phyloP scores from a whole-genome alignment of 352 stramenopile species.

The Globisporangium takayamanum region DNA sequence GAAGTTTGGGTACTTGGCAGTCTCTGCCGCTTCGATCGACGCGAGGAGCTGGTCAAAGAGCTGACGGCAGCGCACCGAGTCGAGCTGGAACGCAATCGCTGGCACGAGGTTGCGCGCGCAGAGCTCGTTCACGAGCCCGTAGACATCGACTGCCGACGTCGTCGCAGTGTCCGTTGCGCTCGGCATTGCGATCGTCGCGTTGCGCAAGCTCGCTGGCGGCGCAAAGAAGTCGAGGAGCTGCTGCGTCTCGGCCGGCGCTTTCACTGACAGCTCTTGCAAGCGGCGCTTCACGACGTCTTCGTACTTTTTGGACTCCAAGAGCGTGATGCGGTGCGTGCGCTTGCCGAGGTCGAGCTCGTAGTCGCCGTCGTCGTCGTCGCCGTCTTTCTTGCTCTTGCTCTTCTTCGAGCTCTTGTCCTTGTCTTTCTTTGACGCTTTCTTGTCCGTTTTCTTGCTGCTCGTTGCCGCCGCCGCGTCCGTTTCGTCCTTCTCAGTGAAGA shows the following conservation, averaged over 20 bases:
- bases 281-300: constrained; percentile 94
- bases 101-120: constrained; percentile 54
- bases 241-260: constrained; percentile 87
- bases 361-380: constrained; percentile 47
- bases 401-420: constrained; percentile 60
- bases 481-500: constrained; percentile 80
- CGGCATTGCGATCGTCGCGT: constrained; percentile 46
- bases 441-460: constrained; percentile 14
- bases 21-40: constrained; percentile 70
- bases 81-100: constrained; percentile 86
- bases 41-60: constrained; percentile 76
- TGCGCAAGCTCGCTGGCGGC: constrained; percentile 51
- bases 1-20: constrained; percentile 77
- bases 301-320: constrained; percentile 97
- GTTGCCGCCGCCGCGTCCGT: constrained; percentile 13
- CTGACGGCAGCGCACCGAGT: constrained; percentile 83
- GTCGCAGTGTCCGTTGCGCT: constrained; percentile 42
- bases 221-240: constrained; percentile 78
- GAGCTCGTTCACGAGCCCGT: constrained; percentile 64
- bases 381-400: constrained; percentile 62
- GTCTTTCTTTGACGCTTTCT: constrained; percentile 31
- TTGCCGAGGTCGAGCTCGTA: constrained; percentile 71
- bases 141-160: constrained; percentile 60
- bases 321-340: constrained; percentile 90
- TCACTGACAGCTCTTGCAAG: constrained; percentile 83